Percentiles rank a stretch among this genome's conserved stretches.
Evolutionary conservation across 306 rosid genomes (phyloP).

Genomic region (Fragaria iinumae): DNA sequence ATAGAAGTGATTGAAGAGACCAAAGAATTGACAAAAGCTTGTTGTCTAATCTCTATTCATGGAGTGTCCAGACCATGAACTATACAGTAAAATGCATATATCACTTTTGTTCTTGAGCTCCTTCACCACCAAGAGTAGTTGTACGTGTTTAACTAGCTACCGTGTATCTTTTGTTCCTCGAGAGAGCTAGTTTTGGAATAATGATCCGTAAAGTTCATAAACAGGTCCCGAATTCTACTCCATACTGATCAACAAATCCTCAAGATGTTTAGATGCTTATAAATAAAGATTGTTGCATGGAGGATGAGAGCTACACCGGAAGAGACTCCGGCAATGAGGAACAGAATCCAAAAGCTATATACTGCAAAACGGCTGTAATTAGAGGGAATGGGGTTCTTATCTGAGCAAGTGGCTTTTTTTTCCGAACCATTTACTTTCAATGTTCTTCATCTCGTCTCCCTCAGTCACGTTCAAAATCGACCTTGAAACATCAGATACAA

Average conservation of each 20-base stretch:
- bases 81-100: neutral
- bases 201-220: neutral
- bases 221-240: slow-evolving; percentile 24
- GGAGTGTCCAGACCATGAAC: neutral
- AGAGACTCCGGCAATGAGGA: slow-evolving; percentile 43
- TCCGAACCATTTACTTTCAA: slow-evolving; percentile 55
- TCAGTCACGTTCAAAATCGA: no score
- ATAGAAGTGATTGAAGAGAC: neutral
- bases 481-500: no score
- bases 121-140: neutral
- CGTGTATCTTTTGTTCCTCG: neutral
- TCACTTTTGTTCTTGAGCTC: neutral
- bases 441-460: slow-evolving; percentile 29
- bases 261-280: slow-evolving; percentile 34
- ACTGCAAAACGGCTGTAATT: slow-evolving; percentile 40
- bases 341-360: slow-evolving; percentile 60
- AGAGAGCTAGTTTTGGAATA: neutral
- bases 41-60: neutral
- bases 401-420: slow-evolving; percentile 19
- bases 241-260: slow-evolving; percentile 26
- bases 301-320: slow-evolving; percentile 35
- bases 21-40: neutral
- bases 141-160: neutral
- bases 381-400: slow-evolving; percentile 27
- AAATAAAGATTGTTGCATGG: slow-evolving; percentile 28